A percentile compares a stretch with the other conserved stretches of the same genome.
These are phyloP conservation scores for Zymoseptoria crescenta DNA, from an alignment of 2,329 filamentous ascomycete species.

Conservation along the genomic window DNA sequence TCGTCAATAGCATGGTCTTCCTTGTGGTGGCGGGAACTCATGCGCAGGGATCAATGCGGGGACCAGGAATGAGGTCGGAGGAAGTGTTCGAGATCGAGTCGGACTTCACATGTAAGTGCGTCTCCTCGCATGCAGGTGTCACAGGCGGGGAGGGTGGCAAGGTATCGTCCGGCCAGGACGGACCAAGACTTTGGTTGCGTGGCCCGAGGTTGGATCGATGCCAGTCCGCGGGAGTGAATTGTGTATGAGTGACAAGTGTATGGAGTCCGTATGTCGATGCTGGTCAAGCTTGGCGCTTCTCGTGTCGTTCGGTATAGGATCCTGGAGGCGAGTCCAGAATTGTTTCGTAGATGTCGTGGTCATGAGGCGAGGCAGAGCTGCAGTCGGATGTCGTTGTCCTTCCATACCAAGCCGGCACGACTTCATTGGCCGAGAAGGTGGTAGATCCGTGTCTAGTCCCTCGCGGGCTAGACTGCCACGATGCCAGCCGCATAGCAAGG, in stretches of 20 bases:
- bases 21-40: background rate
- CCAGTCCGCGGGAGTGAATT: background rate
- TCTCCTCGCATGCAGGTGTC: background rate
- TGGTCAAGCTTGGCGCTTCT: too few relatives aligned
- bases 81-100: background rate
- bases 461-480: too few relatives aligned
- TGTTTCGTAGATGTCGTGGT: too few relatives aligned
- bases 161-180: background rate
- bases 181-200: background rate
- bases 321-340: background rate
- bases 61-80: background rate
- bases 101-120: background rate
- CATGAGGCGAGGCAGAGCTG: too few relatives aligned
- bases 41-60: background rate
- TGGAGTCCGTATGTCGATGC: too few relatives aligned
- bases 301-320: too few relatives aligned
- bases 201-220: background rate
- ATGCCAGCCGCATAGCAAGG: background rate
- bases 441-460: background rate
- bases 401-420: background rate
- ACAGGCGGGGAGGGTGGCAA: background rate
- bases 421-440: background rate
- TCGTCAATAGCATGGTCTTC: background rate
- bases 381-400: background rate
- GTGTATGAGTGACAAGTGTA: too few relatives aligned